Percentiles rank a stretch among this genome's conserved stretches.
Evolutionary conservation across 805 yeast species (phyloP).

Genomic region (Ascoidea rubescens): DNA sequence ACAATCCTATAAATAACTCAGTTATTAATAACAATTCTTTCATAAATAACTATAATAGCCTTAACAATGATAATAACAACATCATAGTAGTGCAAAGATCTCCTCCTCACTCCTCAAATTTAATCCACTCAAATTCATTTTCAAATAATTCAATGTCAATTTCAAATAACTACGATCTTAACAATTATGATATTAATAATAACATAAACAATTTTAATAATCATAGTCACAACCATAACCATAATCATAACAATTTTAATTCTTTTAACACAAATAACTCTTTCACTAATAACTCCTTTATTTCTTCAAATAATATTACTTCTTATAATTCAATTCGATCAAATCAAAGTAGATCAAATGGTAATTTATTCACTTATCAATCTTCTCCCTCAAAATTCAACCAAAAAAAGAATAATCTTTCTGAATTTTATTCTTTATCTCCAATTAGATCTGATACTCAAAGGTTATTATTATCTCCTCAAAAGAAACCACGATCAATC

Average conservation of each 20-base stretch:
- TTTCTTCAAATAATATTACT: conserved; percentile 20
- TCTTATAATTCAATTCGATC: conserved; percentile 14
- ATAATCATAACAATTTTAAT: conserved; percentile 7
- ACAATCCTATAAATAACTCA: background rate
- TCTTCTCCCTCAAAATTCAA: conserved; percentile 47
- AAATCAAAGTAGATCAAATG: conserved; percentile 20
- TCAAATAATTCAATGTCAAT: background rate
- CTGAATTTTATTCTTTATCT: conserved; percentile 65
- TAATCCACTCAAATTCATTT: too few species aligned
- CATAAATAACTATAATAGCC: too few species aligned
- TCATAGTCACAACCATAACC: conserved; percentile 4
- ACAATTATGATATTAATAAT: conserved; percentile 1
- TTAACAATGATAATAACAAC: too few species aligned
- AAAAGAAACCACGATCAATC: conserved; percentile 63
- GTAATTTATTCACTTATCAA: conserved; percentile 62
- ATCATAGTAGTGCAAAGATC: background rate
- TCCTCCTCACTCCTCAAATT: background rate
- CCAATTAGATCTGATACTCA: conserved; percentile 88
- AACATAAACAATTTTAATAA: conserved; percentile 4
- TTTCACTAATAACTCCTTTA: conserved; percentile 17
- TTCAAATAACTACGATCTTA: background rate
- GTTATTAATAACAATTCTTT: background rate
- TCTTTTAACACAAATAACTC: conserved; percentile 9
- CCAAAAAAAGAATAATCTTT: conserved; percentile 39
- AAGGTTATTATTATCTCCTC: conserved; percentile 64